Base-by-base conservation (phyloP, 805 yeast genomes). In the Myxozyma neglecta region DNA sequence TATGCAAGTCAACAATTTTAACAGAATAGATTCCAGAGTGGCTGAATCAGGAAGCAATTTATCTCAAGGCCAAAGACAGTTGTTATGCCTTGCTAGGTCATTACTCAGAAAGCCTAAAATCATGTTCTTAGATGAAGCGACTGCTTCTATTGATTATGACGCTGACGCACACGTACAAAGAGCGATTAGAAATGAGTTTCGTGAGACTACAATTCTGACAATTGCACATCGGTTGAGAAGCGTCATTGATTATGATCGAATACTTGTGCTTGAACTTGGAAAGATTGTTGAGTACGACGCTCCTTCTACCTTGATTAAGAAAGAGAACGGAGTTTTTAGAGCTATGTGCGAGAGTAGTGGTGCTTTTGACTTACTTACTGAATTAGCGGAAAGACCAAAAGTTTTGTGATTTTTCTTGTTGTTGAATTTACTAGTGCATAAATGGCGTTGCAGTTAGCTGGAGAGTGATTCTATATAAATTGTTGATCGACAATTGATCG, bases 181-280 rank as follows among this genome's bases (percentile, higher is more conserved):
- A 0, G 84, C 88, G 1, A 86, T 88, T 65, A 78, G 77, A 0
- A 70, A 70, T 3, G 89, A 86, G 68, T 88, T 87, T 70, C 73
- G 75, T 10, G 73, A 80, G 42, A 85, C 89, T 70, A 87, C 92
- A 0, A 83, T 87, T 45, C 70, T 87, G 54, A 85, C 90, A 71
- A 85, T 87, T 72, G 92, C 92, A 1, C 92, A 87, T 69, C 79
- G 97, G 64, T 79, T 90, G 75, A 82, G 85, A 64, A 85, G 93
- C 0, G 87, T 88, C 64, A 76, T 85, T 57, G 82, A 83, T 68
- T 88, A 88, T 67, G 96, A 90, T 70, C 82, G 85, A 73, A 87
- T 90, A 57, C 76, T 90, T 65, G 96, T 90, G 6, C 81, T 90
- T 83, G 96, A 89, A 69, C 83, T 86, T 52, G 96, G 97, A 63